Percentiles rank a stretch among this genome's conserved stretches.
Evolutionary conservation across 108 stramenopile genomes (phyloP).

Genomic region (Fragilaria radians): DNA sequence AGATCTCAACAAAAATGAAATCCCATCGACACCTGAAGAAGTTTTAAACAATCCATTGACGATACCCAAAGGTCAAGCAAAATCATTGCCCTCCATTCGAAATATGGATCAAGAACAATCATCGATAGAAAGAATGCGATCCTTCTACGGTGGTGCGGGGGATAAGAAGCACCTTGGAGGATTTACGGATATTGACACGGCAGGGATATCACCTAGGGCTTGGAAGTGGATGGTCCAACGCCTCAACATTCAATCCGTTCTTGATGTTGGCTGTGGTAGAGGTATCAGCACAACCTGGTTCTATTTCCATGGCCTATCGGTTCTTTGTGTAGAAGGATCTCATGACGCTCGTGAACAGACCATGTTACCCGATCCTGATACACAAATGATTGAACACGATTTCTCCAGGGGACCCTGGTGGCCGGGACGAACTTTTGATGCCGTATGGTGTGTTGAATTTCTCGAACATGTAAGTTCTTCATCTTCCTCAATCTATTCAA

Average conservation of each 20-base stretch:
- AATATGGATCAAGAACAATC: slow-evolving; percentile 21
- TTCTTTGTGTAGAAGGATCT: slow-evolving; percentile 51
- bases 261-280: slow-evolving; percentile 64
- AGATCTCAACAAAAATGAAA: too few species aligned
- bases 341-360: slow-evolving; percentile 45
- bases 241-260: slow-evolving; percentile 39
- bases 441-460: slow-evolving; percentile 63
- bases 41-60: neutral
- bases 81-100: slow-evolving; percentile 27
- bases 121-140: slow-evolving; percentile 9
- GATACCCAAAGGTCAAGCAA: slow-evolving; percentile 20
- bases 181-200: slow-evolving; percentile 36
- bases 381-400: slow-evolving; percentile 39
- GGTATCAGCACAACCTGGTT: slow-evolving; percentile 58
- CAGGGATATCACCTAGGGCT: slow-evolving; percentile 27
- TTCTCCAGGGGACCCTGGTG: slow-evolving; percentile 63
- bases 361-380: slow-evolving; percentile 32
- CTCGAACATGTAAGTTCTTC: slow-evolving; percentile 8
- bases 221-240: slow-evolving; percentile 39
- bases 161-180: slow-evolving; percentile 56
- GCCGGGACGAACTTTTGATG: slow-evolving; percentile 58
- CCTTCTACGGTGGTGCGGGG: slow-evolving; percentile 41
- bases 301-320: slow-evolving; percentile 35
- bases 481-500: neutral
- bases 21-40: neutral